A percentile compares a stretch with the other conserved stretches of the same genome.
Conservation (phyloP, 2,329 filamentous ascomycete species). For the Intubia oerlemansii region DNA sequence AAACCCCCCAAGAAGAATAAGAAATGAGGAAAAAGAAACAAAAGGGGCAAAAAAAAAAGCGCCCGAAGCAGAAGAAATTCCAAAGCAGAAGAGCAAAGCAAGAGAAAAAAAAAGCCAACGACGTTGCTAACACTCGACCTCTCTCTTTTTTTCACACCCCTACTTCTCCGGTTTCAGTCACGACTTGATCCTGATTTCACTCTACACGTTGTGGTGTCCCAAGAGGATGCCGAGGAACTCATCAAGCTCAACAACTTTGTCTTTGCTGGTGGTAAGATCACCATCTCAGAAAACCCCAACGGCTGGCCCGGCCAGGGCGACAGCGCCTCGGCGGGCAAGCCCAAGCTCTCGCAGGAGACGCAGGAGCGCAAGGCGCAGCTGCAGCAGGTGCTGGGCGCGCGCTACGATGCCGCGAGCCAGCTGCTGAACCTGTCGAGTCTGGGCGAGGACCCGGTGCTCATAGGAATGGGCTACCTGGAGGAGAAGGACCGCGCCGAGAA, state of each 20-base stretch:
- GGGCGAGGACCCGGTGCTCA: slow-evolving; percentile 47
- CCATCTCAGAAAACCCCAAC: slow-evolving; percentile 25
- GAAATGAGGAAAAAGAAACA: no score
- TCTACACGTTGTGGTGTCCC: slow-evolving; percentile 44
- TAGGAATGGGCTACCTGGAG: slow-evolving; percentile 55
- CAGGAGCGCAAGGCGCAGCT: slow-evolving; percentile 48
- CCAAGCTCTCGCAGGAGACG: slow-evolving; percentile 25
- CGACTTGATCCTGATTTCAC: slow-evolving; percentile 40
- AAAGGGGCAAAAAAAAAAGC: no score
- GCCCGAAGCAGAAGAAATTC: no score
- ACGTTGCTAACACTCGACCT: no score
- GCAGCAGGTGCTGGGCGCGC: slow-evolving; percentile 45
- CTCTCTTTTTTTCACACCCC: no score
- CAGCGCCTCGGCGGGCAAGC: slow-evolving; percentile 7
- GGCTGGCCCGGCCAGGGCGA: slow-evolving; percentile 15
- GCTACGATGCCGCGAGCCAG: slow-evolving; percentile 53
- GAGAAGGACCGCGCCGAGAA: slow-evolving; percentile 54
- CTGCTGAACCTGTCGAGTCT: slow-evolving; percentile 68
- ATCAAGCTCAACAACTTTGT: slow-evolving; percentile 45
- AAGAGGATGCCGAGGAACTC: slow-evolving; percentile 41
- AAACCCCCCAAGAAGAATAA: no score
- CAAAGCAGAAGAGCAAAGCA: no score
- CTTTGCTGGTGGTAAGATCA: slow-evolving; percentile 44
- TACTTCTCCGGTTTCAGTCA: no score
- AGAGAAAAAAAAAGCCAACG: no score